phyloP scores from a whole-genome alignment of 2,329 filamentous ascomycete genomes.

The Blastomyces emzantsi region DNA sequence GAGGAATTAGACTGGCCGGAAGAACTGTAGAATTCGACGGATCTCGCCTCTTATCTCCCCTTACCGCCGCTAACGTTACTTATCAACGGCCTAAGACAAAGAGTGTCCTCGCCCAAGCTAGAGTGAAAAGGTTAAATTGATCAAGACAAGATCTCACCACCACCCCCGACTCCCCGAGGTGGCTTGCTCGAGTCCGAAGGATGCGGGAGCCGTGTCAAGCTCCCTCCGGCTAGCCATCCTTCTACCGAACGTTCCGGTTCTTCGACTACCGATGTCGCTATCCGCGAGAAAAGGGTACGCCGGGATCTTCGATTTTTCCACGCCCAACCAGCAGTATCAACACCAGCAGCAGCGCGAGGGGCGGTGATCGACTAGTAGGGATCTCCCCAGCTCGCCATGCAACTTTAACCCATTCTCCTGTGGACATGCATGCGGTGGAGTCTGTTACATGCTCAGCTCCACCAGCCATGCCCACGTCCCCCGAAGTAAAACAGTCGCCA shows the following conservation, averaged over 20 bases:
- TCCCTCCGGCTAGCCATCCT: background rate
- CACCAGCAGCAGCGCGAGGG: background rate
- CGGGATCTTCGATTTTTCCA: background rate
- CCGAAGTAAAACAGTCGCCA: background rate
- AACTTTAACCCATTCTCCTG: background rate
- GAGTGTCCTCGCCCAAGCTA: too few relatives aligned
- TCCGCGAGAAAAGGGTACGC: background rate
- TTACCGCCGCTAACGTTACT: background rate
- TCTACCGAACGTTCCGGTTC: background rate
- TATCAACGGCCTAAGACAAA: background rate
- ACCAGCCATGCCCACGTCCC: background rate
- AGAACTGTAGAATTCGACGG: too few relatives aligned
- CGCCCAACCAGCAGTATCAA: background rate
- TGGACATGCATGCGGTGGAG: background rate
- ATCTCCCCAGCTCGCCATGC: background rate
- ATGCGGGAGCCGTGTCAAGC: background rate
- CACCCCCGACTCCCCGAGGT: too few relatives aligned
- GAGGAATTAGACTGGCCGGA: background rate
- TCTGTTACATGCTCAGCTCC: background rate
- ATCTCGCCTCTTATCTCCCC: too few relatives aligned
- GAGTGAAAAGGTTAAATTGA: background rate
- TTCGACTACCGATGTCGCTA: background rate
- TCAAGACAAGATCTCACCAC: background rate
- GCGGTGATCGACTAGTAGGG: background rate
- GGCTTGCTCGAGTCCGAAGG: background rate